Evolutionary conservation across 768 basidiomycete genomes (phyloP).

Genomic region (Panellus pusillus): DNA sequence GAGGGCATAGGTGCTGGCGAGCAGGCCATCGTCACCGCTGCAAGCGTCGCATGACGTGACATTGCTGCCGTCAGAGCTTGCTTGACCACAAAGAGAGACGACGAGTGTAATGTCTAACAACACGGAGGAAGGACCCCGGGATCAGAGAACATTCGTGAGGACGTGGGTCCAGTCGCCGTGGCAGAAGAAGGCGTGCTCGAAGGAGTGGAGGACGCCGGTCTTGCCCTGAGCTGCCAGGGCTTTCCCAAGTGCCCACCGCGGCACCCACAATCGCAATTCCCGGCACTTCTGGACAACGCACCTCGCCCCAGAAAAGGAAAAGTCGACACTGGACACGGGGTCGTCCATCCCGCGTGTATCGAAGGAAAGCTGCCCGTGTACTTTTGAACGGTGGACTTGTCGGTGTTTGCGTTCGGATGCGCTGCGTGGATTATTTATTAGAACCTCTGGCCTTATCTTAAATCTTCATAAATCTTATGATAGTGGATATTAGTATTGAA

Average conservation of each 20-base stretch:
- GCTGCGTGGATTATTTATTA: conserved; percentile 35
- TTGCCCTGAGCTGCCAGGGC: no score
- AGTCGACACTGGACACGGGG: conserved; percentile 75
- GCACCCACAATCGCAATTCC: no score
- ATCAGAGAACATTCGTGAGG: background rate
- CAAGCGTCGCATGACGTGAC: background rate
- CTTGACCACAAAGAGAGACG: background rate
- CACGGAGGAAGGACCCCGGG: background rate
- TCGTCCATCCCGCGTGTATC: conserved; percentile 81
- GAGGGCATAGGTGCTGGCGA: background rate
- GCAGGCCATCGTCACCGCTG: background rate
- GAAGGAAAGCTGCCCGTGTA: conserved; percentile 86
- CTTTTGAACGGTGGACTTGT: conserved; percentile 80
- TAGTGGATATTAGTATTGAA: conserved; percentile 25
- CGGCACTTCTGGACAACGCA: no score
- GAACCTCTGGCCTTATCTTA: no score
- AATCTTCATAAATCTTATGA: no score
- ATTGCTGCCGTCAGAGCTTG: background rate
- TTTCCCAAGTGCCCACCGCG: no score
- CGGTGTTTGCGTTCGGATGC: conserved; percentile 80
- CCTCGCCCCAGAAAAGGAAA: conserved; percentile 48
- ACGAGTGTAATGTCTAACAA: background rate
- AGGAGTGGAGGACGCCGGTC: no score
- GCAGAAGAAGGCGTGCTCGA: no score
- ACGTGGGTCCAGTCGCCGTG: background rate